These are phyloP conservation scores for Fusarium subtropicale DNA, from an alignment of 2,329 filamentous ascomycete species.

Conservation along the genomic window DNA sequence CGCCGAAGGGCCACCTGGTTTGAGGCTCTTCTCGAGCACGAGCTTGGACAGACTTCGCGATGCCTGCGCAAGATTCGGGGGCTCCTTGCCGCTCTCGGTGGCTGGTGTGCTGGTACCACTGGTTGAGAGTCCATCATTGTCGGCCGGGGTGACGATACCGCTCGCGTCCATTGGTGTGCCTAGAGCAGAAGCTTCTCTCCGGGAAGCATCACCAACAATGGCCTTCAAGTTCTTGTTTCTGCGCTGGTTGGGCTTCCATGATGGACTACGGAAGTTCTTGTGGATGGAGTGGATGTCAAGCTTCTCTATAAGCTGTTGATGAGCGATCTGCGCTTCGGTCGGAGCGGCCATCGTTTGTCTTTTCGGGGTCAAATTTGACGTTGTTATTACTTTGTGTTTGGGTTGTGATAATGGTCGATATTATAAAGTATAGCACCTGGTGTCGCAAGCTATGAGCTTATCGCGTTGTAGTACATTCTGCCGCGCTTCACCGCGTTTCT, in stretches of 20 bases:
- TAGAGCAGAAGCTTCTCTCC: constrained; percentile 88
- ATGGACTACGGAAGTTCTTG: constrained; percentile 89
- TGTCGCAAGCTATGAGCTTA: constrained; percentile 24
- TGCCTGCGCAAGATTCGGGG: constrained; percentile 86
- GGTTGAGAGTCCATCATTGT: constrained; percentile 67
- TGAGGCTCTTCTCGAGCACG: constrained; percentile 84
- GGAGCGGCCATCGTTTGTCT: constrained; percentile 68
- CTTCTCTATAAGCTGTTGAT: constrained; percentile 87
- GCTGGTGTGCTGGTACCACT: constrained; percentile 70
- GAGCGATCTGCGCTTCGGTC: constrained; percentile 79
- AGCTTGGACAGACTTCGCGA: constrained; percentile 87
- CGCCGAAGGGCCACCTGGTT: constrained; percentile 57
- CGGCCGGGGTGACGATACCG: constrained; percentile 76
- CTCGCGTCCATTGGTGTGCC: constrained; percentile 81
- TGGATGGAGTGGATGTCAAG: constrained; percentile 89
- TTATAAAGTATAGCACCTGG: neutral
- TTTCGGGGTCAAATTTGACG: neutral
- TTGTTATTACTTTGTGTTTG: neutral
- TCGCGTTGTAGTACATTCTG: constrained; percentile 47
- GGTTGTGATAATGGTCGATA: constrained; percentile 1
- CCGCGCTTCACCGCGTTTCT: constrained; percentile 50
- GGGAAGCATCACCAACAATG: constrained; percentile 87
- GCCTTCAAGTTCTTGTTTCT: constrained; percentile 99
- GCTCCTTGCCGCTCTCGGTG: constrained; percentile 56
- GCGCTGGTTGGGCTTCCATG: constrained; percentile 92